Evolutionary conservation across 2,329 filamentous ascomycete species (phyloP).

Genomic region (Onygenales sp.): DNA sequence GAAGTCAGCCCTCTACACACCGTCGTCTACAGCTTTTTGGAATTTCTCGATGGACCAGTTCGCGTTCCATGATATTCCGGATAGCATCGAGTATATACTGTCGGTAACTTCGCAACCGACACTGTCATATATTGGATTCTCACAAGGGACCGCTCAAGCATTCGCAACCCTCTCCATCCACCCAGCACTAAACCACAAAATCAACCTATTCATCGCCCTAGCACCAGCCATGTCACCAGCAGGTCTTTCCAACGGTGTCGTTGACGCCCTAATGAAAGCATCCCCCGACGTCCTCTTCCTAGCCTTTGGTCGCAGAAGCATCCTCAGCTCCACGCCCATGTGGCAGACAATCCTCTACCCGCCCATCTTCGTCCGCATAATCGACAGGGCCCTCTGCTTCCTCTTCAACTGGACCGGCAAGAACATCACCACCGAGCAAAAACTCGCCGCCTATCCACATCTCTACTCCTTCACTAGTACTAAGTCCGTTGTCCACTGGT

Average conservation of each 20-base stretch:
- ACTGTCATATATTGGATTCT: conserved; percentile 93
- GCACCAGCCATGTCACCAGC: conserved; percentile 95
- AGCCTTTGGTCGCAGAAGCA: conserved; percentile 82
- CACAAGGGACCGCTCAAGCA: conserved; percentile 91
- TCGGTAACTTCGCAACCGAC: conserved; percentile 72
- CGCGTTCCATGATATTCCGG: conserved; percentile 92
- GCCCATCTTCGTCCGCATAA: conserved; percentile 79
- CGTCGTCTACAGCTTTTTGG: conserved; percentile 75
- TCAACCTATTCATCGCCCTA: conserved; percentile 92
- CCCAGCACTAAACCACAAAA: conserved; percentile 79
- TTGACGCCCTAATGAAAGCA: conserved; percentile 86
- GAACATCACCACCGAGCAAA: conserved; percentile 81
- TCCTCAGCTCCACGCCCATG: conserved; percentile 87
- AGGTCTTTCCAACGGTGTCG: conserved; percentile 78
- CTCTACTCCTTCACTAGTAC: conserved; percentile 94
- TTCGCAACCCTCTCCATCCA: conserved; percentile 91
- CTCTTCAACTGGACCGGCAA: conserved; percentile 81
- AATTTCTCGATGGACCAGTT: conserved; percentile 98
- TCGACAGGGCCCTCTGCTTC: conserved; percentile 71
- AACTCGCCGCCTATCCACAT: conserved; percentile 90
- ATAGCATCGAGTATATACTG: conserved; percentile 87
- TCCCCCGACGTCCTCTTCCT: conserved; percentile 88
- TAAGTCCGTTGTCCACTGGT: conserved; percentile 97
- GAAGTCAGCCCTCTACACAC: conserved; percentile 70
- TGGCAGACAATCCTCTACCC: conserved; percentile 96